Percentiles rank a stretch among this genome's conserved stretches.
These are phyloP conservation scores for Solanum etuberosum DNA, from an alignment of 257 asterid genomes.

Conservation along the genomic window DNA sequence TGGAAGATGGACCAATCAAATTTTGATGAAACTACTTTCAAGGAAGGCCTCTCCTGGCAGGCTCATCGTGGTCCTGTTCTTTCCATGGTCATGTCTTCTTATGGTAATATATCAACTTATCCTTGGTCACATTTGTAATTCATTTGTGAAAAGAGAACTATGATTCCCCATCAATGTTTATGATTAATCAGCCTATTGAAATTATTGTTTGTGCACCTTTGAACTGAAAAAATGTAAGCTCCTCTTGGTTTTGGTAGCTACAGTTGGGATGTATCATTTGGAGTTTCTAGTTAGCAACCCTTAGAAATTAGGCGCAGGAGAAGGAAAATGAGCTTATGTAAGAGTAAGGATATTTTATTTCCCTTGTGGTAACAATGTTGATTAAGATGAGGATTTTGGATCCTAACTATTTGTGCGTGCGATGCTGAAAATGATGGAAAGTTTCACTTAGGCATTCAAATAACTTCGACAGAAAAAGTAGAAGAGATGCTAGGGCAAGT, in stretches of 20 bases:
- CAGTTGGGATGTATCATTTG: neutral
- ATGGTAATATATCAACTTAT: constrained; percentile 37
- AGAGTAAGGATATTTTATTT: neutral
- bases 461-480: neutral
- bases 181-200: neutral
- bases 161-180: neutral
- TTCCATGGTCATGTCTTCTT: constrained; percentile 55
- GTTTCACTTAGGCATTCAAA: neutral
- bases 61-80: constrained; percentile 81
- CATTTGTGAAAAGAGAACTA: neutral
- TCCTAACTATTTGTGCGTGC: neutral
- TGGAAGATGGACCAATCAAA: constrained; percentile 77
- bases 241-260: neutral
- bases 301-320: neutral
- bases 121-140: neutral
- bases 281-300: neutral
- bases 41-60: constrained; percentile 82
- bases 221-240: neutral
- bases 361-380: neutral
- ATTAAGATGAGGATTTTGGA: neutral
- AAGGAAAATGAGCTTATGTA: neutral
- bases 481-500: neutral
- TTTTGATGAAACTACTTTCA: constrained; percentile 44
- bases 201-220: neutral
- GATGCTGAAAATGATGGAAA: neutral